Evolutionary conservation across 2,329 filamentous ascomycete species (phyloP).

Genomic region (Aspergillus brunneoviolaceus): DNA sequence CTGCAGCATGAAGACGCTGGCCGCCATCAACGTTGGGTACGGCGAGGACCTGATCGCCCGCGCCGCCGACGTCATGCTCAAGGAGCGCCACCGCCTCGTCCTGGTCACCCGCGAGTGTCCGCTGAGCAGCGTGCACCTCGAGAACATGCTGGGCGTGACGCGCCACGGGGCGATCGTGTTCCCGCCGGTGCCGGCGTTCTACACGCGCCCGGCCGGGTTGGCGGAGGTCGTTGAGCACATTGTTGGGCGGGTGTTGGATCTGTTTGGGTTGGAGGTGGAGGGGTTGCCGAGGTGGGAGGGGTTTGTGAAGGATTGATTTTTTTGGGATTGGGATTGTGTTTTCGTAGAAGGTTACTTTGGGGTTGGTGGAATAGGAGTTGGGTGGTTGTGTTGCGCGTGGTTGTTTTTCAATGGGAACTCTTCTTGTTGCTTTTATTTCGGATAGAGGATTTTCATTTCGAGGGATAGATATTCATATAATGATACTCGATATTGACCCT

Average conservation of each 20-base stretch:
- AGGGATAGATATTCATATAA: too few species aligned
- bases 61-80: conserved; percentile 49
- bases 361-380: too few species aligned
- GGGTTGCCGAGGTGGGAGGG: conserved; percentile 31
- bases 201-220: conserved; percentile 40
- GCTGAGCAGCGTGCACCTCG: conserved; percentile 46
- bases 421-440: too few species aligned
- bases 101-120: conserved; percentile 48
- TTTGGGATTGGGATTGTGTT: neutral
- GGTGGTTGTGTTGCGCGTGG: too few species aligned
- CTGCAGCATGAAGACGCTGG: conserved; percentile 52
- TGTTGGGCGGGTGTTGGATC: conserved; percentile 49
- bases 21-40: conserved; percentile 42
- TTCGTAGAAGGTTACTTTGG: too few species aligned
- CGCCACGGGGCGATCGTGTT: conserved; percentile 43
- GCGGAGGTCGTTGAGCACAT: conserved; percentile 48
- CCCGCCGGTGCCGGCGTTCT: conserved; percentile 48
- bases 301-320: neutral
- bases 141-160: conserved; percentile 47
- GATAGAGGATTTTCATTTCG: too few species aligned
- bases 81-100: conserved; percentile 44
- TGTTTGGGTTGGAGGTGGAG: conserved; percentile 44
- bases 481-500: too few species aligned
- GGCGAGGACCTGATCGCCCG: conserved; percentile 49
- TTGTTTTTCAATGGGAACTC: too few species aligned